phyloP scores from a whole-genome alignment of 2,329 filamentous ascomycete species.

The Colletotrichum sp. region DNA sequence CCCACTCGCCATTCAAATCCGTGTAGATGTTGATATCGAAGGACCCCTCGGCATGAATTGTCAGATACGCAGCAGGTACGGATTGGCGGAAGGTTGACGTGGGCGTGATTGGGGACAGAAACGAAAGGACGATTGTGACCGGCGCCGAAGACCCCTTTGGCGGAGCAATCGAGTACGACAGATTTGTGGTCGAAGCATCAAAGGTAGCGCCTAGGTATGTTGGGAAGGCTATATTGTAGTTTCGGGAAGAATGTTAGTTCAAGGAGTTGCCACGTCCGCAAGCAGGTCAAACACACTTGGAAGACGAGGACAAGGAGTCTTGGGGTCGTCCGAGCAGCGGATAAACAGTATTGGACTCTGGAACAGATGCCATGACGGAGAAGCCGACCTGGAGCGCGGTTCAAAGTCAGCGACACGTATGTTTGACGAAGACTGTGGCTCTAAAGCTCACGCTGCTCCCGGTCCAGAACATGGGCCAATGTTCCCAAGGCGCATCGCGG shows the following conservation, averaged over 20 bases:
- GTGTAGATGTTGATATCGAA: slow-evolving; percentile 70
- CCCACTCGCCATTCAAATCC: slow-evolving; percentile 80
- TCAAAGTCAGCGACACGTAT: slow-evolving; percentile 1
- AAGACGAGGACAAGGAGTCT: slow-evolving; percentile 44
- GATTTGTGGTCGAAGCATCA: slow-evolving; percentile 54
- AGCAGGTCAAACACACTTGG: slow-evolving; percentile 21
- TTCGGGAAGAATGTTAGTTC: slow-evolving; percentile 14
- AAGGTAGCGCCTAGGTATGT: slow-evolving; percentile 50
- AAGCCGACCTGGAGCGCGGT: slow-evolving; percentile 46
- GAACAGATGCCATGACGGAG: slow-evolving; percentile 53
- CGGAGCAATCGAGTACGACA: slow-evolving; percentile 48
- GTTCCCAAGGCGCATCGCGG: slow-evolving; percentile 76
- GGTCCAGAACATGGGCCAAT: slow-evolving; percentile 88
- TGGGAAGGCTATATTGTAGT: slow-evolving; percentile 46
- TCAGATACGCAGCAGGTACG: slow-evolving; percentile 82
- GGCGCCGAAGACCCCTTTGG: slow-evolving; percentile 28
- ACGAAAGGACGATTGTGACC: slow-evolving; percentile 50
- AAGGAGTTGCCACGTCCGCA: not conserved
- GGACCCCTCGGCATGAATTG: slow-evolving; percentile 70
- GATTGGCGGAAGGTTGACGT: slow-evolving; percentile 81
- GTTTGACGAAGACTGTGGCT: not conserved
- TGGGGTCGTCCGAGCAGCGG: slow-evolving; percentile 57
- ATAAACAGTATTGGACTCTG: slow-evolving; percentile 47
- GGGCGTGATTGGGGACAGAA: slow-evolving; percentile 80
- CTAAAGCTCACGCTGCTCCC: slow-evolving; percentile 59